Conservation (phyloP, 129 eudicot genomes). For the Cynara cardunculus region DNA sequence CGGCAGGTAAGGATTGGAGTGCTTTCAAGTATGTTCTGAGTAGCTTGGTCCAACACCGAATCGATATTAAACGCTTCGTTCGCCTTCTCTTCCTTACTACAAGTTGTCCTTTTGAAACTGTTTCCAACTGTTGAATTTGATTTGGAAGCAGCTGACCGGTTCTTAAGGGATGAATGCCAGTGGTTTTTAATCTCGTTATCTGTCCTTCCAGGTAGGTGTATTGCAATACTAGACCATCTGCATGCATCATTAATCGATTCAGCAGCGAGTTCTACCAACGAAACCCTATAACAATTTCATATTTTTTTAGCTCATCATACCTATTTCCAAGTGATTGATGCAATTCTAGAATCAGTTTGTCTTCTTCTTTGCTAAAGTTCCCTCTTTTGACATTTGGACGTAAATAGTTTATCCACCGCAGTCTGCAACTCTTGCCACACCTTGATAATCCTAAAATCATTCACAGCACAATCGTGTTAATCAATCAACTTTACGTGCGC, state of each 20-base stretch:
- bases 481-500: neutral
- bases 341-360: slow-evolving; percentile 31
- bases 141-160: slow-evolving; percentile 10
- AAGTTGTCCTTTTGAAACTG: neutral
- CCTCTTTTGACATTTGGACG: slow-evolving; percentile 47
- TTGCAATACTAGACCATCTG: slow-evolving; percentile 29
- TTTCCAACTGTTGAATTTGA: neutral
- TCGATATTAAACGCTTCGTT: slow-evolving; percentile 10
- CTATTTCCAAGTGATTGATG: slow-evolving; percentile 48
- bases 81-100: slow-evolving; percentile 1
- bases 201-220: slow-evolving; percentile 24
- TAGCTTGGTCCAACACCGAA: slow-evolving; percentile 4
- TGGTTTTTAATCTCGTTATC: slow-evolving; percentile 34
- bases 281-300: neutral
- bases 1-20: neutral
- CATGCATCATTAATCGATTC: neutral
- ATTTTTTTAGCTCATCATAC: slow-evolving; percentile 11
- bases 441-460: slow-evolving; percentile 42
- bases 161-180: slow-evolving; percentile 33
- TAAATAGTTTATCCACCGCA: slow-evolving; percentile 49
- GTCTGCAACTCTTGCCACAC: slow-evolving; percentile 62
- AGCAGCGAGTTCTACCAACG: neutral
- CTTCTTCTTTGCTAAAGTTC: slow-evolving; percentile 42
- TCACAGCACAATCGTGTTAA: neutral
- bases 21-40: slow-evolving; percentile 25